Percentiles rank a stretch among this genome's conserved stretches.
These are phyloP conservation scores for Blumeriella jaapii DNA, from an alignment of 2,329 filamentous ascomycete genomes.

Conservation along the genomic window DNA sequence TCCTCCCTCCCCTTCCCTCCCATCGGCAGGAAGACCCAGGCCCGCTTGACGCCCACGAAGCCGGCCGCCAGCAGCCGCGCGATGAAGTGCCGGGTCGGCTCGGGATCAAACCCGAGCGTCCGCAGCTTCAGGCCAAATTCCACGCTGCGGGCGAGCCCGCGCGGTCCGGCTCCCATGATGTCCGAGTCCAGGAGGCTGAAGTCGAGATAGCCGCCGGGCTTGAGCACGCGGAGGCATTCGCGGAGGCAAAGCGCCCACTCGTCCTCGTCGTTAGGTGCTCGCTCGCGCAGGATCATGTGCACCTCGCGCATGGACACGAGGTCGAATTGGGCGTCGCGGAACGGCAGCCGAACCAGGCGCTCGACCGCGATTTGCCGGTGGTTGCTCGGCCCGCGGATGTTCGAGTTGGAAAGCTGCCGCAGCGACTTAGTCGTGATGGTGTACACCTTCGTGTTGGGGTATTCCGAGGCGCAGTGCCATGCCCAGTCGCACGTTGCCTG, in stretches of 20 bases:
- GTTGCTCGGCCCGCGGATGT: slow-evolving; percentile 74
- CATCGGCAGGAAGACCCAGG: slow-evolving; percentile 84
- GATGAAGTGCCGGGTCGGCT: slow-evolving; percentile 72
- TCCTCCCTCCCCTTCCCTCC: slow-evolving; percentile 37
- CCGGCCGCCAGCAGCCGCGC: slow-evolving; percentile 60
- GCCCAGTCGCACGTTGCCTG: slow-evolving; percentile 86
- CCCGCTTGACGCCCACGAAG: slow-evolving; percentile 70
- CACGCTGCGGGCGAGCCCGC: slow-evolving; percentile 71
- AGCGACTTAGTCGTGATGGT: slow-evolving; percentile 70
- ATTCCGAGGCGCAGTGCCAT: slow-evolving; percentile 82
- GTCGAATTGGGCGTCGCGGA: slow-evolving; percentile 78
- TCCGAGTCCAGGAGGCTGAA: slow-evolving; percentile 85
- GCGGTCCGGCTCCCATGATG: slow-evolving; percentile 71
- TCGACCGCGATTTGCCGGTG: slow-evolving; percentile 74
- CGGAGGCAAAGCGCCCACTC: slow-evolving; percentile 79
- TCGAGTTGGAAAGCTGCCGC: slow-evolving; percentile 58
- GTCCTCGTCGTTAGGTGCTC: slow-evolving; percentile 56
- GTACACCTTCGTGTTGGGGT: slow-evolving; percentile 75
- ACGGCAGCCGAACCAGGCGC: slow-evolving; percentile 70
- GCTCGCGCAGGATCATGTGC: slow-evolving; percentile 70
- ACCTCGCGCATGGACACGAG: slow-evolving; percentile 82
- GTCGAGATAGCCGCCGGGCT: slow-evolving; percentile 86
- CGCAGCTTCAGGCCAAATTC: slow-evolving; percentile 88
- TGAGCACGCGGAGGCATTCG: slow-evolving; percentile 79
- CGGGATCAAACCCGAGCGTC: slow-evolving; percentile 80